Evolutionary conservation across 441 rosid species (phyloP), one percentile per base, ranked within the genome.

Genomic region (Viola pubescens): DNA sequence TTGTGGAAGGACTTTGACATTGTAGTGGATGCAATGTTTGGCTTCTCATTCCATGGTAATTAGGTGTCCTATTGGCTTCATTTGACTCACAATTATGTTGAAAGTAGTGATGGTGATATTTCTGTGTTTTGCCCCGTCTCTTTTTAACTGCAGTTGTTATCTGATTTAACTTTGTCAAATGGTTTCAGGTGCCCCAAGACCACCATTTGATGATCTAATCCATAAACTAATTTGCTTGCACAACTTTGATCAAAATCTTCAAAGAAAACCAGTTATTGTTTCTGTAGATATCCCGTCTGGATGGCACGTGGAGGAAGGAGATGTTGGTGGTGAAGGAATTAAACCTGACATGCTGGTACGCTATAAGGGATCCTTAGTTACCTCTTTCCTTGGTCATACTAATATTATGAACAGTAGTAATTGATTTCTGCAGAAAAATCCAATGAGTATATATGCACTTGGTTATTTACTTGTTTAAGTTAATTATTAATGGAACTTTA

Each of bases 281-380:
- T 84, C 97, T 50, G 62, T 94, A 6, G 99, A 94, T 77, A 84
- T 94, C 77, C 99, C 96, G 38, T 94, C 99, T 55, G 97, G 97
- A 54, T 94, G 97, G 99, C 91, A 94, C 75, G 94, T 90, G 59
- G 96, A 94, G 74, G 89, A 88, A 72, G 99, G 96, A 66, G 87
- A 88, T 70, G 54, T 63, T 65, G 73, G 72, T 47, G 86, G 86
- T 61, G 81, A 70, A 61, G 95, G 94, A 71, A 81, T 94, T 66
- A 88, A 80, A 68, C 99, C 99, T 54, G 88, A 88, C 67, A 83
- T 94, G 96, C 70, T 94, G 97, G 99, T 90, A 82, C 53, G 77
- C 64, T 68, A 16, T 44, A 46, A 38, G n/a, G 37, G 64, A 70
- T 11, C 54, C 47, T 64, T 19, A 69, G 37, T 16, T 39, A 5